Percentiles rank a stretch among this genome's conserved stretches.
These are phyloP conservation scores for Fistulinella prunicolor DNA, from an alignment of 768 basidiomycete genomes.

Conservation along the genomic window DNA sequence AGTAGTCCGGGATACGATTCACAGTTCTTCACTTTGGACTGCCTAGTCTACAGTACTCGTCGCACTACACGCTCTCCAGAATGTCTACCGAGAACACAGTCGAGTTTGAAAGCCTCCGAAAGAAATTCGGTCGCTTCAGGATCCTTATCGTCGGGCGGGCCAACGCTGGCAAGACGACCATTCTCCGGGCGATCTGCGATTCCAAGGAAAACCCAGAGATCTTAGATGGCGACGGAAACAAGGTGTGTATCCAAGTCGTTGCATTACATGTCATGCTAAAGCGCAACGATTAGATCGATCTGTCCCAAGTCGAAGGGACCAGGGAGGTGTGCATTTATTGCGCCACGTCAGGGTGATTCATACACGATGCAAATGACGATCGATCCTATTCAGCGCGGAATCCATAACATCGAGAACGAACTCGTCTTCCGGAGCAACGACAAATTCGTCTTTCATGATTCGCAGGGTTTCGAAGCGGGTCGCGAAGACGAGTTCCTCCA, in stretches of 20 bases:
- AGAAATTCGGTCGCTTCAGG: no score
- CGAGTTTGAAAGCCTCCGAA: no score
- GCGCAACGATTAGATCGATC: constrained; percentile 1
- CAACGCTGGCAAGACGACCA: constrained; percentile 6
- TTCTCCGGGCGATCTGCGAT: constrained; percentile 4
- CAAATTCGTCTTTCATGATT: constrained; percentile 6
- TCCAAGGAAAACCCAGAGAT: constrained; percentile 4
- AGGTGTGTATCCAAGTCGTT: not conserved
- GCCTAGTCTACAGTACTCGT: no score
- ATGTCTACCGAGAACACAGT: no score
- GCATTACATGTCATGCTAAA: not conserved
- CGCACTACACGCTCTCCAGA: no score
- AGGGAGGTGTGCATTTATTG: not conserved
- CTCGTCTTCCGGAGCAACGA: constrained; percentile 1
- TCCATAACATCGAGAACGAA: not conserved
- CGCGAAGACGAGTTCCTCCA: no score
- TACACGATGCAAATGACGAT: no score
- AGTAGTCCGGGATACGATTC: no score
- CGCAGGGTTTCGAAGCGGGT: not conserved
- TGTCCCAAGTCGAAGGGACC: not conserved
- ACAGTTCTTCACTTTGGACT: no score
- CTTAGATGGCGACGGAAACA: constrained; percentile 1
- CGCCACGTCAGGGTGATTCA: no score
- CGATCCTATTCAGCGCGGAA: not conserved
- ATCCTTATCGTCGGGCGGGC: no score